Evolutionary conservation across 2,329 filamentous ascomycete genomes (phyloP).

Genomic region (Neofusicoccum laricinum): DNA sequence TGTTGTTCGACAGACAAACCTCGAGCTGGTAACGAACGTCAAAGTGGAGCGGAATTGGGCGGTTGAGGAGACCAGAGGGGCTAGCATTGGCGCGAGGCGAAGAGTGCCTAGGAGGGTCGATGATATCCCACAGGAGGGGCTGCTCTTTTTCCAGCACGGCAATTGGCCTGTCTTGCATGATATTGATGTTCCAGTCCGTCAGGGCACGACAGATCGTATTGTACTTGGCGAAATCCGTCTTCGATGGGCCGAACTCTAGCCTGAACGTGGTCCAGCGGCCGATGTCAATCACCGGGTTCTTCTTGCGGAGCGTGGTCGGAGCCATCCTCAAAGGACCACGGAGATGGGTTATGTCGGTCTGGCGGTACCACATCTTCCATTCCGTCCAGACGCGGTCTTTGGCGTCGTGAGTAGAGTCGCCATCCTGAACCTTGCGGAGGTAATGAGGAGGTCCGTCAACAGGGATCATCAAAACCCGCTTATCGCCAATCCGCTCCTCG

Average conservation of each 20-base stretch:
- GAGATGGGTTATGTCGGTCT: conserved; percentile 59
- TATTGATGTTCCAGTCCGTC: conserved; percentile 68
- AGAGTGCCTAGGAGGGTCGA: conserved; percentile 19
- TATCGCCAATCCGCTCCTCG: conserved; percentile 20
- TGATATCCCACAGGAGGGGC: conserved; percentile 24
- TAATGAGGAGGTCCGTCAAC: conserved; percentile 42
- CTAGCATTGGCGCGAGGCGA: background rate
- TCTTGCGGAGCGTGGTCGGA: conserved; percentile 42
- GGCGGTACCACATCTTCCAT: conserved; percentile 59
- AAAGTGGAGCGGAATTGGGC: conserved; percentile 54
- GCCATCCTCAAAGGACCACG: conserved; percentile 25
- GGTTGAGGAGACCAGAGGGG: background rate
- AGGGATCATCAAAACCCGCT: conserved; percentile 26
- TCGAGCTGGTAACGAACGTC: conserved; percentile 85
- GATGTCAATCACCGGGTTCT: conserved; percentile 27
- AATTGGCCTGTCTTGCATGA: conserved; percentile 47
- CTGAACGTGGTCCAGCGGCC: conserved; percentile 63
- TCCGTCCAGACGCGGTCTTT: conserved; percentile 52
- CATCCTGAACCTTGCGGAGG: conserved; percentile 36
- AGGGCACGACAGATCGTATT: conserved; percentile 53
- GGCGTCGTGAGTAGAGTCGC: conserved; percentile 41
- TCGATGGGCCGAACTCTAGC: conserved; percentile 45
- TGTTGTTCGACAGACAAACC: conserved; percentile 79
- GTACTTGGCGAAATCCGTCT: conserved; percentile 35
- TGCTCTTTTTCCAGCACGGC: conserved; percentile 25